Evolutionary conservation across 805 yeast species (phyloP).

Genomic region (Candida chilensis): DNA sequence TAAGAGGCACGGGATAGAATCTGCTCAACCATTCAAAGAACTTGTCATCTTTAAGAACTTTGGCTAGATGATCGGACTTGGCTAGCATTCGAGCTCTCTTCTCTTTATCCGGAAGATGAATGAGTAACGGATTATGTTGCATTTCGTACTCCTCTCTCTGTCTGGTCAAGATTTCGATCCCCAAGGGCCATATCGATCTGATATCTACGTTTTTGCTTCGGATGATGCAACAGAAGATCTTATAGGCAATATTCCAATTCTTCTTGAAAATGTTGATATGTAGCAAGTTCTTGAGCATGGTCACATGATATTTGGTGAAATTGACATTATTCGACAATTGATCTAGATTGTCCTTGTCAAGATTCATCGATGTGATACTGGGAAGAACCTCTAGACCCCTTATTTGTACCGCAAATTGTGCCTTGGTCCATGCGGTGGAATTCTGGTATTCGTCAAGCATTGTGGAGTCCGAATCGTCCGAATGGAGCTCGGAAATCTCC

Average conservation of each 20-base stretch:
- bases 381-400: slow-evolving; percentile 1
- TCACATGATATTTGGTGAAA: no score
- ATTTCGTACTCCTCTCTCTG: slow-evolving; percentile 2
- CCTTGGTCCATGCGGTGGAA: slow-evolving; percentile 1
- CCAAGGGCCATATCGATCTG: slow-evolving; percentile 55
- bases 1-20: slow-evolving; percentile 12
- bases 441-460: not conserved
- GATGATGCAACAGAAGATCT: slow-evolving; percentile 38
- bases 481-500: no score
- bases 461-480: no score
- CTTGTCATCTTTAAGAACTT: slow-evolving; percentile 13
- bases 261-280: slow-evolving; percentile 36
- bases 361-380: not conserved
- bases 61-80: not conserved
- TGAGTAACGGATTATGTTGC: not conserved
- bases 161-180: slow-evolving; percentile 40
- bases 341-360: not conserved
- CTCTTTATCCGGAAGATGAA: not conserved
- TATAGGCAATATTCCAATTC: slow-evolving; percentile 50
- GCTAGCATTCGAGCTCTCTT: not conserved
- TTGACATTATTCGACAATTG: no score
- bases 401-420: not conserved
- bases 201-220: slow-evolving; percentile 42
- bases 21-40: slow-evolving; percentile 25
- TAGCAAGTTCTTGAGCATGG: slow-evolving; percentile 31